Conservation (phyloP, 371 early-diverging fungal species). For the Mucor indicus region DNA sequence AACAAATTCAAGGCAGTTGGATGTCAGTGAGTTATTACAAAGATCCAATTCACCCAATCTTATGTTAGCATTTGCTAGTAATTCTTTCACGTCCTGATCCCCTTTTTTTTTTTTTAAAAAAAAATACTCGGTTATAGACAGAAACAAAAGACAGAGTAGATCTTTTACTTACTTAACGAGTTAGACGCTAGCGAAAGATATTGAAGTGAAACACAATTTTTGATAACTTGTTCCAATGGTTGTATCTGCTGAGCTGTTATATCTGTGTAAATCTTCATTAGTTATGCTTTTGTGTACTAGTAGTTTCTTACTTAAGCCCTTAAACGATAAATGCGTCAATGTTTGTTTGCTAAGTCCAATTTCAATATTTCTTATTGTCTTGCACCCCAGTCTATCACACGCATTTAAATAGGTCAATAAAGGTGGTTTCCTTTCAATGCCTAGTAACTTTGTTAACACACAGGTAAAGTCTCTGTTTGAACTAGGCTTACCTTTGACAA, state of each 20-base stretch:
- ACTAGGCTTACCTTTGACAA: constrained; percentile 9
- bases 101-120: constrained; percentile 5
- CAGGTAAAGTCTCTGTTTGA: neutral
- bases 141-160: neutral
- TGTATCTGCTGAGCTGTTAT: constrained; percentile 2
- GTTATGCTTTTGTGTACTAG: too few species aligned
- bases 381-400: constrained; percentile 6
- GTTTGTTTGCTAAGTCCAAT: neutral
- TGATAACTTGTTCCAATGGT: constrained; percentile 11
- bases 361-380: neutral
- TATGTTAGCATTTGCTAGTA: constrained; percentile 8
- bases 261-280: constrained; percentile 1
- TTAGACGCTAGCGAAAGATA: constrained; percentile 22
- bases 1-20: neutral
- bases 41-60: constrained; percentile 17
- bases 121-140: neutral
- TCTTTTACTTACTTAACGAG: constrained; percentile 24
- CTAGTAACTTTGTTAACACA: neutral
- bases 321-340: neutral
- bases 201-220: constrained; percentile 3
- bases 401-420: constrained; percentile 26
- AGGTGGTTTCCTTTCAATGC: constrained; percentile 10
- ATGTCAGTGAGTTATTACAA: constrained; percentile 23
- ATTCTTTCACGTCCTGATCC: constrained; percentile 13
- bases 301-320: neutral